Percentiles rank a stretch among this genome's conserved stretches.
Conservation (phyloP, 164 flowering plant species). For the Houttuynia cordata region DNA sequence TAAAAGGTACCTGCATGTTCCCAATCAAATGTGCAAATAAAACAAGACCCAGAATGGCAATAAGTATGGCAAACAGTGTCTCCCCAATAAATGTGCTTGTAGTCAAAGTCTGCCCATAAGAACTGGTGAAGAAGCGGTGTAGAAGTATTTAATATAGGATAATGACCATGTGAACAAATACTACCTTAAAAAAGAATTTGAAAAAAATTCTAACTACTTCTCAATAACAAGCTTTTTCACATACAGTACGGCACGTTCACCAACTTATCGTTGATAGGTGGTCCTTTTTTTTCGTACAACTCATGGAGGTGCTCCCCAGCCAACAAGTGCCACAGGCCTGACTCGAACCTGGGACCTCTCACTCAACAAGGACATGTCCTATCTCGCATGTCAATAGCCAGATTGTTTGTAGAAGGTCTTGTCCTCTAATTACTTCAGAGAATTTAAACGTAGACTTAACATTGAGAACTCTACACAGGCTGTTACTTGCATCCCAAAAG, state of each 20-base stretch:
- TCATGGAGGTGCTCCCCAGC: no score
- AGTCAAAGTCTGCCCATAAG: slow-evolving; percentile 72
- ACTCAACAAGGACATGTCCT: no score
- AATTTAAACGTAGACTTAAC: neutral
- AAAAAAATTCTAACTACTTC: neutral
- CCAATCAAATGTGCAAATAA: slow-evolving; percentile 90
- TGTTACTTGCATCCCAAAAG: neutral
- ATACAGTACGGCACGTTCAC: neutral
- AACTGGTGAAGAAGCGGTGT: slow-evolving; percentile 30
- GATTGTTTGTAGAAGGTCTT: no score
- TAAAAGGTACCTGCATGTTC: slow-evolving; percentile 84
- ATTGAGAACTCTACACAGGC: neutral
- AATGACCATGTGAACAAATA: neutral
- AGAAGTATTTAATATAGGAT: neutral
- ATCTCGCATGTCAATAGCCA: no score
- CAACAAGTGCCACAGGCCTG: no score
- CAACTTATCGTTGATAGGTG: neutral
- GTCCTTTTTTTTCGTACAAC: no score
- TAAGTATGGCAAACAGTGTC: slow-evolving; percentile 72
- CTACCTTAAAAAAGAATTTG: neutral
- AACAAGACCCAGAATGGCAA: slow-evolving; percentile 80
- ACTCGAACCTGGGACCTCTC: no score
- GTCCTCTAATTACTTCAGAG: neutral
- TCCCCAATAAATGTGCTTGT: slow-evolving; percentile 86
- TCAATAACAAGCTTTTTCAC: neutral